A percentile compares a stretch with the other conserved stretches of the same genome.
Evolutionary conservation across 805 yeast genomes (phyloP).

Genomic region (Saccharomyces paradoxus): DNA sequence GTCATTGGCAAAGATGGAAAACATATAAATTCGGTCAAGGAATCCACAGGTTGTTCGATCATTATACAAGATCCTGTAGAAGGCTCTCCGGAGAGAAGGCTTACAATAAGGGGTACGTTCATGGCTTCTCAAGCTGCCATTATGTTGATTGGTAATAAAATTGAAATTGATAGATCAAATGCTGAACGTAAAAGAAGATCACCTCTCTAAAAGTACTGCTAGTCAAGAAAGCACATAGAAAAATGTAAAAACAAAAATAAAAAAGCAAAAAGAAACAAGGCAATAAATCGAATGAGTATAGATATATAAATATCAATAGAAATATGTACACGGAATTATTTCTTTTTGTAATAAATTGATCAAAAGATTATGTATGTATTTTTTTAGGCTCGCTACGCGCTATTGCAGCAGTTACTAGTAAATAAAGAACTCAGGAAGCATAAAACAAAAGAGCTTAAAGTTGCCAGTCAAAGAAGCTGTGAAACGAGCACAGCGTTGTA

Average conservation of each 20-base stretch:
- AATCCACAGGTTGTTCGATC: constrained; percentile 66
- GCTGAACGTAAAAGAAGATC: constrained; percentile 10
- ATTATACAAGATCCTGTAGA: constrained; percentile 54
- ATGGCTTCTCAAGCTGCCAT: constrained; percentile 67
- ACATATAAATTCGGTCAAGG: constrained; percentile 68
- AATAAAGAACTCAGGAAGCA: neutral
- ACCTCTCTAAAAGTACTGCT: neutral
- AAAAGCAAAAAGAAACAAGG: neutral
- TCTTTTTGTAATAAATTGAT: neutral
- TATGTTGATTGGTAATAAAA: constrained; percentile 61
- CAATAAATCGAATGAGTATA: neutral
- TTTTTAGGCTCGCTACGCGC: neutral
- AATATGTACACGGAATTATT: neutral
- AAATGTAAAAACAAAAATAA: neutral
- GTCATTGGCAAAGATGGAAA: constrained; percentile 84
- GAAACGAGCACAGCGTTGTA: neutral
- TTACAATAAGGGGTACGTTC: constrained; percentile 60
- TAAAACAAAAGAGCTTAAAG: neutral
- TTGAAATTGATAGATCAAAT: constrained; percentile 55
- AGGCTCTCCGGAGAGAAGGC: constrained; percentile 49
- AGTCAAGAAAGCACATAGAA: neutral
- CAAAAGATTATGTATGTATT: neutral
- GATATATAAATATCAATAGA: neutral
- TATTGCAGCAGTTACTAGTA: neutral
- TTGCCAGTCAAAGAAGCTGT: neutral